A percentile compares a stretch with the other conserved stretches of the same genome.
Evolutionary conservation across 225 moss, liverwort and hornwort species (phyloP).

Genomic region (Straminergon stramineum): DNA sequence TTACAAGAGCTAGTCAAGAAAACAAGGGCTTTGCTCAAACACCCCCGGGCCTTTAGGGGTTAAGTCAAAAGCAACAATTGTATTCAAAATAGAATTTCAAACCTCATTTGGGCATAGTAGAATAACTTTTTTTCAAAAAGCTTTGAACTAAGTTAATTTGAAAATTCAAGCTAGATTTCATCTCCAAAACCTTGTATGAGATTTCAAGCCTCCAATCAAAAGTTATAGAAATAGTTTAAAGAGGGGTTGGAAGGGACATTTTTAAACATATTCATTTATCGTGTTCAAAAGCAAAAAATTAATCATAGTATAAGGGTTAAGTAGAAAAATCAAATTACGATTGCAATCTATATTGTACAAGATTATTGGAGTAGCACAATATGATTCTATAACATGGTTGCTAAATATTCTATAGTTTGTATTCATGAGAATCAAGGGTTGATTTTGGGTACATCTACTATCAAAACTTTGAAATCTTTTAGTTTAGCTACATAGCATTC

Average conservation of each 20-base stretch:
- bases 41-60: no score
- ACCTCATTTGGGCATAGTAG: neutral
- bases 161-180: neutral
- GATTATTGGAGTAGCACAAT: neutral
- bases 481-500: neutral
- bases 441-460: neutral
- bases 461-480: neutral
- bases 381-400: neutral
- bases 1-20: no score
- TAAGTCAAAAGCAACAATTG: neutral
- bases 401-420: rapidly evolving
- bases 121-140: neutral
- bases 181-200: rapidly evolving
- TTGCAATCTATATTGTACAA: neutral
- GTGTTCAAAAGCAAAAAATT: neutral
- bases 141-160: neutral
- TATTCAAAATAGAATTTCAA: neutral
- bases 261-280: neutral
- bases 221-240: neutral
- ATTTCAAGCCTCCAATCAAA: neutral
- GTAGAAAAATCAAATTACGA: neutral
- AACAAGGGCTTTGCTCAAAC: no score
- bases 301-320: rapidly evolving
- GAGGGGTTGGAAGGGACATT: no score
- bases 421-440: neutral